Evolutionary conservation across 257 asterid genomes (phyloP), one percentile per base, ranked within the genome.

Genomic region (Solanum habrochaites): DNA sequence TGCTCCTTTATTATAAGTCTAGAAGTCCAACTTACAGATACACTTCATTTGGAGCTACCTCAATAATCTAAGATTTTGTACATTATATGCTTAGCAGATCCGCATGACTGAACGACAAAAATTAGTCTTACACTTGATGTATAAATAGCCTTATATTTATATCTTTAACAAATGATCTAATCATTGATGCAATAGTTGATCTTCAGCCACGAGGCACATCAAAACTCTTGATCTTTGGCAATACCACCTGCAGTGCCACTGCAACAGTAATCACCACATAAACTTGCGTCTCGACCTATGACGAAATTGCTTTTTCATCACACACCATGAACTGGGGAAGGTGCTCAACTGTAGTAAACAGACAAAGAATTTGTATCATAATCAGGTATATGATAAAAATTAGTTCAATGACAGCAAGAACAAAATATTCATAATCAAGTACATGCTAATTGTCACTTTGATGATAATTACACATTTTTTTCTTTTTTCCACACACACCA

Each of bases 251-350:
- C 29, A 29, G 69, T 81, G 7, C 45, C 43, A 25, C 29, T 81
- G 69, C 6, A 29, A 11, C 11, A 40, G 2, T 40, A 75, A 15
- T 94, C 90, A 93, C 98, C 98, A 96, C 84, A 90, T 78, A 70
- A 91, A 90, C 87, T 89, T 93, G 89, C 92, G 93, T 88, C 91
- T 94, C 83, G 94, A 91, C 91, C 86, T 89, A 7, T 82, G 93
- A 86, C 92, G 93, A 87, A 89, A 95, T 83, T 95, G 96, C 93
- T 90, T 94, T 91, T 86, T 93, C 21, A 96, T 93, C 89, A 92
- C 88, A 87, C 98, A 94, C 98, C 99, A 95, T 52, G 96, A 91
- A 89, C 84, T 78, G 31, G 92, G 96, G 71, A 97, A 97, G 60
- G 90, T 93, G 94, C 98, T 97, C 91, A 95, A 74, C 98, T 97